Conservation (phyloP, 345 rosid genomes). For the Erysimum cheiranthoides region DNA sequence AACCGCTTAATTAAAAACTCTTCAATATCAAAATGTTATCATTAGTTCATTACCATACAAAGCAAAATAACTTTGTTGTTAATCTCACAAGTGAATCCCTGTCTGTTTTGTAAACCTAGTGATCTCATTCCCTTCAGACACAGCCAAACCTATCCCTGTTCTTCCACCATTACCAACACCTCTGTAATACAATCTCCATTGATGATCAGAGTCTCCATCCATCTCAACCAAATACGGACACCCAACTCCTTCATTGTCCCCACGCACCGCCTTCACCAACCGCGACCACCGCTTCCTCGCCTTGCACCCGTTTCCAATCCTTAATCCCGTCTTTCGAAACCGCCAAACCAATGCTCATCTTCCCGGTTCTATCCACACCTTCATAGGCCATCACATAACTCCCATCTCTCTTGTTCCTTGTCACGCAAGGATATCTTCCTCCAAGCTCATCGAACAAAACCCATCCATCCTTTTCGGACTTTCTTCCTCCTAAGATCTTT, state of each 20-base stretch:
- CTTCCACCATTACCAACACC: slow-evolving; percentile 67
- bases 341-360: slow-evolving; percentile 65
- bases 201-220: slow-evolving; percentile 60
- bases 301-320: slow-evolving; percentile 61
- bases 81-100: slow-evolving; percentile 55
- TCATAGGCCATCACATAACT: slow-evolving; percentile 76
- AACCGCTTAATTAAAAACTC: background rate
- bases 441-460: slow-evolving; percentile 63
- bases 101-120: slow-evolving; percentile 63
- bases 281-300: slow-evolving; percentile 53
- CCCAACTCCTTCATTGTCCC: slow-evolving; percentile 72
- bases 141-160: slow-evolving; percentile 75
- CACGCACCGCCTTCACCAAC: slow-evolving; percentile 56
- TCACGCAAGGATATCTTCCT: slow-evolving; percentile 60
- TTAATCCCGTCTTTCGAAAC: slow-evolving; percentile 65
- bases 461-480: slow-evolving; percentile 27
- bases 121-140: slow-evolving; percentile 56
- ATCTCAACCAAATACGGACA: slow-evolving; percentile 71
- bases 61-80: background rate
- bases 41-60: slow-evolving; percentile 23
- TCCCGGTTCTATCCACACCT: slow-evolving; percentile 58
- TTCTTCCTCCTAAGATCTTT: slow-evolving; percentile 63
- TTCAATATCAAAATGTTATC: background rate
- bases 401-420: slow-evolving; percentile 64
- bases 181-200: slow-evolving; percentile 77